Evolutionary conservation across 352 stramenopile genomes (phyloP).

Genomic region (Phytophthora palmivora): DNA sequence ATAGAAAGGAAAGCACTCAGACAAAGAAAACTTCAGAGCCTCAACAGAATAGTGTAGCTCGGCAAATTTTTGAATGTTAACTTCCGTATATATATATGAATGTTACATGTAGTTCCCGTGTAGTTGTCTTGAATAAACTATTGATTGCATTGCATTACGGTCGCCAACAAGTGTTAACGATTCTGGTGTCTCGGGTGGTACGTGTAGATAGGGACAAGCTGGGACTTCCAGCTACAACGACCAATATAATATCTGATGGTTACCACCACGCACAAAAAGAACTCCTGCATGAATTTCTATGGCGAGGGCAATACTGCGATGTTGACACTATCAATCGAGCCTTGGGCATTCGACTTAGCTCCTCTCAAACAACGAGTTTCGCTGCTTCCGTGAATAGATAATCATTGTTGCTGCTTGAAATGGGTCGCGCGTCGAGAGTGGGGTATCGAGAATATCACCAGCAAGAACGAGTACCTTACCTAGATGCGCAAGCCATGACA

Average conservation of each 20-base stretch:
- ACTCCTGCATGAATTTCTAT: slow-evolving; percentile 1
- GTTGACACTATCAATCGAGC: slow-evolving; percentile 13
- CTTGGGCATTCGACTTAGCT: slow-evolving; percentile 8
- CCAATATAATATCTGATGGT: slow-evolving; percentile 1
- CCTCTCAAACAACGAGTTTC: slow-evolving; percentile 1
- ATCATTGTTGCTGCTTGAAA: slow-evolving; percentile 8
- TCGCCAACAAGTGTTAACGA: no score
- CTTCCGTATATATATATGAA: neutral
- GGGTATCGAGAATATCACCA: slow-evolving; percentile 2
- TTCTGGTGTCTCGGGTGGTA: neutral
- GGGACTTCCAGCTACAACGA: slow-evolving; percentile 4
- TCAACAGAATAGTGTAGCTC: neutral
- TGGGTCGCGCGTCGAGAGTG: neutral
- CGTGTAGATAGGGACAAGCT: neutral
- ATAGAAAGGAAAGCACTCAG: neutral
- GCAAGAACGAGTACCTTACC: neutral
- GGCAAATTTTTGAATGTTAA: neutral
- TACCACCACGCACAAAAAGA: neutral
- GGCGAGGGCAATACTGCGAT: slow-evolving; percentile 10
- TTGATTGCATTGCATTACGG: no score
- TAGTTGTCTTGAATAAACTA: no score
- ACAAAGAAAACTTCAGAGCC: neutral
- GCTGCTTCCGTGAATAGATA: slow-evolving; percentile 7
- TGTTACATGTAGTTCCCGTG: neutral
- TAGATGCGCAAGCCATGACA: neutral